Conservation (phyloP, 257 asterid genomes). For the Mitragyna speciosa region DNA sequence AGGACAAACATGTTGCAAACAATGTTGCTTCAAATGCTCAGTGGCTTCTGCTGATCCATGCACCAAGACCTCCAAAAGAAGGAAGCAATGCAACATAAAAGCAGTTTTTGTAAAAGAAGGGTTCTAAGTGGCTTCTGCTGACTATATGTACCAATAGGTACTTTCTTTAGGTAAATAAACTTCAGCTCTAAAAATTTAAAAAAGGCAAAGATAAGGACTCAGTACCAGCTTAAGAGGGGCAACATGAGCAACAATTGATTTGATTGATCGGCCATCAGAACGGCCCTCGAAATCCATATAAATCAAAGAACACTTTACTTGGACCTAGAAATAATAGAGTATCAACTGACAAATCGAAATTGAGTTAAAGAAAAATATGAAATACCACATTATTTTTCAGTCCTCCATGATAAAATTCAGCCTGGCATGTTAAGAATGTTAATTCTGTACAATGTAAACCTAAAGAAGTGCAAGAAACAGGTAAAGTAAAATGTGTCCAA, state of each 20-base stretch:
- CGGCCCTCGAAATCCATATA: conserved; percentile 98
- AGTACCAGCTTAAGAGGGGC: conserved; percentile 94
- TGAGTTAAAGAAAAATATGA: conserved; percentile 14
- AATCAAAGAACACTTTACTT: conserved; percentile 79
- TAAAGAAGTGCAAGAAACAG: not conserved
- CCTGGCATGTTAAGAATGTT: not conserved
- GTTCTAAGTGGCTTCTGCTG: not conserved
- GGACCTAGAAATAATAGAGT: conserved; percentile 51
- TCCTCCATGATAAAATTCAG: not conserved
- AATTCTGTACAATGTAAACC: not conserved
- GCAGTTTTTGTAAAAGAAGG: not conserved
- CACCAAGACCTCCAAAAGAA: conserved; percentile 74
- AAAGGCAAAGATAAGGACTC: conserved; percentile 18
- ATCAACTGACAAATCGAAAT: conserved; percentile 3
- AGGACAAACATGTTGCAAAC: conserved; percentile 78
- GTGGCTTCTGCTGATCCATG: conserved; percentile 99
- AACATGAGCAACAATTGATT: conserved; percentile 89
- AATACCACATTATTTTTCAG: conserved; percentile 5
- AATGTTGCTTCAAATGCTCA: conserved; percentile 91
- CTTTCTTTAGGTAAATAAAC: not conserved
- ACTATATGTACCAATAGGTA: not conserved
- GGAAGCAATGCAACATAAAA: conserved; percentile 18
- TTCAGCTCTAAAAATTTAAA: not conserved
- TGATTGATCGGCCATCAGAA: conserved; percentile 93
- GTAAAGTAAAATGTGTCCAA: not conserved